Base-by-base conservation (phyloP, 768 basidiomycete genomes). In the Kwoniella dejecticola region DNA sequence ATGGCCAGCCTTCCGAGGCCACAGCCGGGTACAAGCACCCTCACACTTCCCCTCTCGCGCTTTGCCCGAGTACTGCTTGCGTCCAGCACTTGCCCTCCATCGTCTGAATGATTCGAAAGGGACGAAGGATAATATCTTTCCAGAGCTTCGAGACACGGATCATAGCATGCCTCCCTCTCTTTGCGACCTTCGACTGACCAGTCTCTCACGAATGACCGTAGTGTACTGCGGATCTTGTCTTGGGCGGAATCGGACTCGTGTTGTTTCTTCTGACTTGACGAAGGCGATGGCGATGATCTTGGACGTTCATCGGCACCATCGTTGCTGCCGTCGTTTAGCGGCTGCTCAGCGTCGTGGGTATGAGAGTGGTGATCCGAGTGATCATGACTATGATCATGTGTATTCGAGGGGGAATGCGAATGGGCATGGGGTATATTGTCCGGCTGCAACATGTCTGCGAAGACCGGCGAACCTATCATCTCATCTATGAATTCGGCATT, bases 161-260 rank as follows among this genome's bases (percentile, higher is more conserved):
- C 81, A 75, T 96, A 98, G 70, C 88, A 88, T 1, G 82, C 74
- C 49, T 91, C 87, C 8, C 94, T 85, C 75, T 98, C 94, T 1
- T 77, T 75, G 65, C 80, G 82, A 1, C 93, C 93, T 88, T 91
- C 88, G 65, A 82, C 84, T 62, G 89, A 90, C 93, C 94, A 98
- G 73, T 98, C 93, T 12, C 93, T 84, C 10, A 92, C 92, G 52
- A 95, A 88, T 70, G 95, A 92, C 72, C 95, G 91, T 38, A 97
- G 79, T 0, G 93, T 95, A 71, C 91, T 93, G 60, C 92, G 81
- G 40, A 98, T 81, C 74, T 95, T 94, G 75, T 96, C 91, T 86
- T 91, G 72, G 6, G 67, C 46, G 11, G 60, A 27, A 60, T 78
- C 70, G 26, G 44, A 47, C 33, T 68, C 67, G 7, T 21, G 38